Conservation (phyloP, 495 filamentous ascomycete species). For the Talaromyces liani region DNA sequence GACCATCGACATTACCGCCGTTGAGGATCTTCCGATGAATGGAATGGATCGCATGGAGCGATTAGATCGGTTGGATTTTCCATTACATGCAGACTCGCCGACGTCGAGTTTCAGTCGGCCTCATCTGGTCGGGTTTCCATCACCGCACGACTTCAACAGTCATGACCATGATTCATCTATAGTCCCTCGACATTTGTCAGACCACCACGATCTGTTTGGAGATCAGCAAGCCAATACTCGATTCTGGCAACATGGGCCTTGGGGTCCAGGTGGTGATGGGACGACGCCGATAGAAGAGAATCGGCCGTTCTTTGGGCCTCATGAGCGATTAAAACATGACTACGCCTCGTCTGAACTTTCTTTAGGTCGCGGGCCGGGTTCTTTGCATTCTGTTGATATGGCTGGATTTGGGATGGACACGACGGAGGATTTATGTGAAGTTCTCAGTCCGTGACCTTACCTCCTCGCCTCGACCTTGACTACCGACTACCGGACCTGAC, state of each 20-base stretch:
- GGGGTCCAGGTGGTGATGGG: conserved; percentile 36
- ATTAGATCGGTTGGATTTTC: conserved; percentile 23
- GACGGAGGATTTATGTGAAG: conserved; percentile 31
- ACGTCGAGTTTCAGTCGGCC: conserved; percentile 42
- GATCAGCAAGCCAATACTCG: conserved; percentile 43
- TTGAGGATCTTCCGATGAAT: conserved; percentile 34
- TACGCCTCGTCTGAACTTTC: conserved; percentile 44
- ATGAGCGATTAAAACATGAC: conserved; percentile 42
- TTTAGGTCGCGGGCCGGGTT: conserved; percentile 37
- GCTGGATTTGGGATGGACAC: conserved; percentile 38
- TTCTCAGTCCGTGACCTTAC: conserved; percentile 30
- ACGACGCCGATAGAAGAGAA: conserved; percentile 43
- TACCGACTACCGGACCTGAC: not conserved
- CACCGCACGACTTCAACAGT: conserved; percentile 35
- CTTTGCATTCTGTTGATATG: conserved; percentile 43
- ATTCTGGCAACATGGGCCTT: conserved; percentile 43
- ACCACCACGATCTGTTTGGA: conserved; percentile 42
- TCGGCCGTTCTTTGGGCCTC: conserved; percentile 41
- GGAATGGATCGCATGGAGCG: conserved; percentile 16
- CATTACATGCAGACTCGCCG: conserved; percentile 39
- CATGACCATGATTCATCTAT: conserved; percentile 24
- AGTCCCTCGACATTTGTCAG: conserved; percentile 13
- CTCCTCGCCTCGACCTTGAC: not conserved
- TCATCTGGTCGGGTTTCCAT: conserved; percentile 36
- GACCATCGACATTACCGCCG: conserved; percentile 41